Conservation (phyloP, 164 flowering plant genomes). For the Annona cherimola region DNA sequence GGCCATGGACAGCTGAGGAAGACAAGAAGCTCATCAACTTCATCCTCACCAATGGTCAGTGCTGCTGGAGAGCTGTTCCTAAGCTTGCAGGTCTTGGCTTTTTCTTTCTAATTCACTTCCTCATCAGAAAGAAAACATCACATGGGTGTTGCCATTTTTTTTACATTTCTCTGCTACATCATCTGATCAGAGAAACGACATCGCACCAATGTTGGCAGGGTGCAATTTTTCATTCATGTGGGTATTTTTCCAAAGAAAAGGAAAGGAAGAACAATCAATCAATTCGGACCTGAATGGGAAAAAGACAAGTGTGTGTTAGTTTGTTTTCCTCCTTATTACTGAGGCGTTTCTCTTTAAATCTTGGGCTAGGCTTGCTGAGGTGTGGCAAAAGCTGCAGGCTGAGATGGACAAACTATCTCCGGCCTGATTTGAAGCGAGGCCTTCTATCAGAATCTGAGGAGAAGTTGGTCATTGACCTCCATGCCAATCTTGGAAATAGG, state of each 20-base stretch:
- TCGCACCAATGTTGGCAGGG: neutral
- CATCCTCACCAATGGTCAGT: slow-evolving; percentile 77
- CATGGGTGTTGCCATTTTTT: neutral
- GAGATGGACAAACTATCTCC: slow-evolving; percentile 67
- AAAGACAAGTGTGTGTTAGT: neutral
- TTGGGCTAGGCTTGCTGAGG: slow-evolving; percentile 48
- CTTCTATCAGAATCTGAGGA: slow-evolving; percentile 60
- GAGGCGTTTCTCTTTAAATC: neutral
- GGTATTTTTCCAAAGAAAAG: neutral
- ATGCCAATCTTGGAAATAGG: slow-evolving; percentile 72
- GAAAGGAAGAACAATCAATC: neutral
- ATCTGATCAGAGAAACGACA: neutral
- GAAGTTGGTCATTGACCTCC: slow-evolving; percentile 65
- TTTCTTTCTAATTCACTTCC: neutral
- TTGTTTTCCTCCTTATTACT: neutral
- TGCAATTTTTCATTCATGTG: neutral
- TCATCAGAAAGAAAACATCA: neutral
- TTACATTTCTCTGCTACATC: neutral
- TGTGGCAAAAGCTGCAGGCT: slow-evolving; percentile 73
- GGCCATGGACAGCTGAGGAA: slow-evolving; percentile 75
- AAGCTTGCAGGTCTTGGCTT: slow-evolving; percentile 54
- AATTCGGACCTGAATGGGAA: neutral
- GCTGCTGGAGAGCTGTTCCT: slow-evolving; percentile 82
- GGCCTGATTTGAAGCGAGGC: slow-evolving; percentile 74
- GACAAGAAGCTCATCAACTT: slow-evolving; percentile 70